phyloP scores from a whole-genome alignment of 768 basidiomycete species.

The Kwoniella sp. region DNA sequence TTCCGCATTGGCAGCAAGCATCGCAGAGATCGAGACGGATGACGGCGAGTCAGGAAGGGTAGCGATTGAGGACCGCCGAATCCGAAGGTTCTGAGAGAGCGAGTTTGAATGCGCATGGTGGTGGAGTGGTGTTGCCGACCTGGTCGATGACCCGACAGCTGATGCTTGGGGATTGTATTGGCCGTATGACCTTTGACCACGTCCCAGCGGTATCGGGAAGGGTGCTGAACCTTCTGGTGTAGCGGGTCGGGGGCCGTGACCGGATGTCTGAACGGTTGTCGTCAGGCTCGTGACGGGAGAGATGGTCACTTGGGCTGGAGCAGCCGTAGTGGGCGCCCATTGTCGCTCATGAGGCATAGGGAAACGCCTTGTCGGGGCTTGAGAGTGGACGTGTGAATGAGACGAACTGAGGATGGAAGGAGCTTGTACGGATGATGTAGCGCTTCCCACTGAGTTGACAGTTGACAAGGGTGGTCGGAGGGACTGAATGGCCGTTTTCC shows the following conservation, averaged over 20 bases:
- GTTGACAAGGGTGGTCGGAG: constrained; percentile 19
- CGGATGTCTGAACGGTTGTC: constrained; percentile 31
- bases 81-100: constrained; percentile 15
- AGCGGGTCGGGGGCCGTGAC: background rate
- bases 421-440: constrained; percentile 11
- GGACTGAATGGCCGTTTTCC: constrained; percentile 6
- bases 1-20: constrained; percentile 41
- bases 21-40: constrained; percentile 40
- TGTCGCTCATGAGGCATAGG: constrained; percentile 23
- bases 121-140: constrained; percentile 14
- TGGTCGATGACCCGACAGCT: too few species aligned
- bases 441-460: constrained; percentile 11
- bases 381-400: background rate
- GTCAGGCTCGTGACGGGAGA: constrained; percentile 39
- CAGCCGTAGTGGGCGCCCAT: constrained; percentile 36
- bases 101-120: constrained; percentile 28
- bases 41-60: constrained; percentile 43
- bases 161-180: too few species aligned
- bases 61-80: constrained; percentile 35
- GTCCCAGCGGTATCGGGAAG: constrained; percentile 6
- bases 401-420: constrained; percentile 12
- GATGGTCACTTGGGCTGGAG: constrained; percentile 40
- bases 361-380: constrained; percentile 12
- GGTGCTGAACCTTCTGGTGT: constrained; percentile 9
- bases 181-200: too few species aligned